Evolutionary conservation across 1,284 basidiomycete genomes (phyloP).

Genomic region (Laetiporus sulphureus): DNA sequence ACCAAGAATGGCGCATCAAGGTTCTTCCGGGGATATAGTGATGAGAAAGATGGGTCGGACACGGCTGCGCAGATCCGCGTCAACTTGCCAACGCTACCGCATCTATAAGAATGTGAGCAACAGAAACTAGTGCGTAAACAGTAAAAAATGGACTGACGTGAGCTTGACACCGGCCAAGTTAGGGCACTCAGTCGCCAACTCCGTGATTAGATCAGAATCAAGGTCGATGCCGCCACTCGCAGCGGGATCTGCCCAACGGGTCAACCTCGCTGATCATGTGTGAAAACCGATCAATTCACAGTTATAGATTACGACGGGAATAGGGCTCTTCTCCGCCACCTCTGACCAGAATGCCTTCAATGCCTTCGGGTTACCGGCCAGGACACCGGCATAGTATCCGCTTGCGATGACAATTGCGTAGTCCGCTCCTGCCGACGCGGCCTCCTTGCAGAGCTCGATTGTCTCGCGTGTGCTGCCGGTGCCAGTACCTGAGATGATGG

Average conservation of each 20-base stretch:
- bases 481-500: slow-evolving; percentile 79
- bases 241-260: slow-evolving; percentile 54
- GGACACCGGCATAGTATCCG: slow-evolving; percentile 78
- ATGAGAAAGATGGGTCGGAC: slow-evolving; percentile 49
- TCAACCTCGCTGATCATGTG: not conserved
- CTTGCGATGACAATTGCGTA: slow-evolving; percentile 77
- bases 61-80: slow-evolving; percentile 74
- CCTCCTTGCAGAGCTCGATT: slow-evolving; percentile 63
- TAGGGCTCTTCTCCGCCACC: slow-evolving; percentile 68
- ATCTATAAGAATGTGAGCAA: slow-evolving; percentile 36
- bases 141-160: slow-evolving; percentile 46
- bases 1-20: slow-evolving; percentile 57
- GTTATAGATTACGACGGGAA: slow-evolving; percentile 50
- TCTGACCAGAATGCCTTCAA: slow-evolving; percentile 75
- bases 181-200: slow-evolving; percentile 67
- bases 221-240: slow-evolving; percentile 82
- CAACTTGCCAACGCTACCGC: slow-evolving; percentile 87
- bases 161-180: slow-evolving; percentile 83
- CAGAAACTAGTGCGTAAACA: not conserved
- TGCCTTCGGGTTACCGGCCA: slow-evolving; percentile 54
- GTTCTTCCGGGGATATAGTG: slow-evolving; percentile 60
- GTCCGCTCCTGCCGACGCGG: slow-evolving; percentile 78
- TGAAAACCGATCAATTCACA: slow-evolving; percentile 15
- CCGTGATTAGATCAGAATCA: slow-evolving; percentile 78
- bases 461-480: slow-evolving; percentile 77